A percentile compares a stretch with the other conserved stretches of the same genome.
Conservation (phyloP, 116 monocot species). For the Thalassia testudinum region DNA sequence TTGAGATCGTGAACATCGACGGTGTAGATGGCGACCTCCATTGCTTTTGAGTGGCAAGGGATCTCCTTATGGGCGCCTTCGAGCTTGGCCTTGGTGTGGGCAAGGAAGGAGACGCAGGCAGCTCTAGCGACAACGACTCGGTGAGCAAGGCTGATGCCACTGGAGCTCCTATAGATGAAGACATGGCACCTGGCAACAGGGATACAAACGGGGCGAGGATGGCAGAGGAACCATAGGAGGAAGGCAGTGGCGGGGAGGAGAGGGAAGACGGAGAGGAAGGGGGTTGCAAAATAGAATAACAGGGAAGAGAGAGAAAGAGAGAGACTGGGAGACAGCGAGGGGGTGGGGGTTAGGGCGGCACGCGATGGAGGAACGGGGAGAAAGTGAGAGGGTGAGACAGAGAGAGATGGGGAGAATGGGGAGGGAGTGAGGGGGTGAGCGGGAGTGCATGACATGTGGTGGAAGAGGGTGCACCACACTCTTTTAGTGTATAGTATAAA, state of each 20-base stretch:
- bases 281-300: neutral
- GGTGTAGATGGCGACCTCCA: constrained; percentile 17
- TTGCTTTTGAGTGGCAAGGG: constrained; percentile 34
- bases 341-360: neutral
- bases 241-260: constrained; percentile 5
- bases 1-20: constrained; percentile 35
- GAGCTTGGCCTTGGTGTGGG: constrained; percentile 19
- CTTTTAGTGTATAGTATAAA: too few relatives aligned
- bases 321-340: neutral
- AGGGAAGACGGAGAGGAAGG: constrained; percentile 8
- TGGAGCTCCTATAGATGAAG: constrained; percentile 48
- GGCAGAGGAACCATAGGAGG: constrained; percentile 14
- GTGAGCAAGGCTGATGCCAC: constrained; percentile 46
- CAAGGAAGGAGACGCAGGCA: constrained; percentile 39
- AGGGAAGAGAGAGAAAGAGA: constrained; percentile 9
- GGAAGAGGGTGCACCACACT: too few relatives aligned
- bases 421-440: too few relatives aligned
- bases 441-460: too few relatives aligned
- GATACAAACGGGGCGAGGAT: constrained; percentile 12
- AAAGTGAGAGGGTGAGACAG: neutral
- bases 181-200: constrained; percentile 38
- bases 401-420: neutral
- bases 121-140: constrained; percentile 25
- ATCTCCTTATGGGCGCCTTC: constrained; percentile 7
- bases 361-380: neutral